These are phyloP conservation scores for Olyra latifolia DNA, from an alignment of 176 grass and related monocot genomes.

Conservation along the genomic window DNA sequence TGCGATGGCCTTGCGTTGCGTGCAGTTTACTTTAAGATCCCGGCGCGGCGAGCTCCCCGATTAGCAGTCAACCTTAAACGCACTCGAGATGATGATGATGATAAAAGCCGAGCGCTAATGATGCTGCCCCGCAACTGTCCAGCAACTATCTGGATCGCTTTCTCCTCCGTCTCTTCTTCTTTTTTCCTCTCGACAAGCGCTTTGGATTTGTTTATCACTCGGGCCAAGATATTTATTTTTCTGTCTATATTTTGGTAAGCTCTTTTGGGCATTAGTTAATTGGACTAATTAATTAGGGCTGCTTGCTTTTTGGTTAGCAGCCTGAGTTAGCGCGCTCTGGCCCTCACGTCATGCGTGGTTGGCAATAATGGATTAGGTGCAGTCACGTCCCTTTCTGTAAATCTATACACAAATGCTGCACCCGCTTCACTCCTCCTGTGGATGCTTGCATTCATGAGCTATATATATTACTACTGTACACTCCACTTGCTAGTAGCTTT, in stretches of 20 bases:
- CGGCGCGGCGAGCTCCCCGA: background rate
- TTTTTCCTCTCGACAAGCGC: background rate
- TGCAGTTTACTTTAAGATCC: constrained; percentile 4
- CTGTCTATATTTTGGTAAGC: background rate
- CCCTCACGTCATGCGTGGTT: background rate
- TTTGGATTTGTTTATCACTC: constrained; percentile 5
- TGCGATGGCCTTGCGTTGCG: background rate
- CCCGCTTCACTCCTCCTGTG: background rate
- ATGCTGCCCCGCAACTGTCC: constrained; percentile 12
- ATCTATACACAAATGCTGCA: background rate
- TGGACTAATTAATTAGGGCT: constrained; percentile 14
- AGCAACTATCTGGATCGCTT: constrained; percentile 32
- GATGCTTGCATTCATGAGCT: background rate
- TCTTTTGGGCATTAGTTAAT: constrained; percentile 20
- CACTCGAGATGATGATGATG: background rate
- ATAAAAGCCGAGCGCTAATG: background rate
- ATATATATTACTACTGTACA: no score
- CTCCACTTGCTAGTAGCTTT: no score
- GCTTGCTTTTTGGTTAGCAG: background rate
- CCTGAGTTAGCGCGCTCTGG: background rate
- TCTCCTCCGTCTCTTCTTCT: background rate
- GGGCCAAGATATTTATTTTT: background rate
- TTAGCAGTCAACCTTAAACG: constrained; percentile 38
- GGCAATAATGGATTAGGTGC: constrained; percentile 21
- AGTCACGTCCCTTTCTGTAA: background rate